phyloP scores from a whole-genome alignment of 73 alveolate genomes.

The Paramecium caudatum region DNA sequence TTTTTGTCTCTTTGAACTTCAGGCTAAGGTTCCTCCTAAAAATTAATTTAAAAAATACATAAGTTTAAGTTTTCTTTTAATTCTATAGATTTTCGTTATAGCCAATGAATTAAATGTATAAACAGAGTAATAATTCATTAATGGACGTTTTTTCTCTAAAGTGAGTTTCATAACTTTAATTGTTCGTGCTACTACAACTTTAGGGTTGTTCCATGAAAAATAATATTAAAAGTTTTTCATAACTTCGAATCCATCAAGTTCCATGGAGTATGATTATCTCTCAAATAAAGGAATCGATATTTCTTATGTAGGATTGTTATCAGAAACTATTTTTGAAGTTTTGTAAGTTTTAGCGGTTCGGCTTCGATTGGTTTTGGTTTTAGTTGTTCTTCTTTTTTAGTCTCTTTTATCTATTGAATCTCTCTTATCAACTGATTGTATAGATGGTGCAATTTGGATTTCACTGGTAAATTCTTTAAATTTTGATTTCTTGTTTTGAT shows the following conservation, averaged over 20 bases:
- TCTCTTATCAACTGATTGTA: neutral
- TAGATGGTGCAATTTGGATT: neutral
- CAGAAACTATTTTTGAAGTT: neutral
- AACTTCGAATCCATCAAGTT: conserved; percentile 50
- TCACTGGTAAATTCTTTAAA: neutral
- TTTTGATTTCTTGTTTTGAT: neutral
- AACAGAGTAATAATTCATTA: neutral
- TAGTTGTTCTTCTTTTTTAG: neutral
- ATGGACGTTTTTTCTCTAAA: neutral
- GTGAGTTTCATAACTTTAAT: neutral
- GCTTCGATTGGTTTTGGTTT: conserved; percentile 25
- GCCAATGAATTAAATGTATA: conserved; percentile 44
- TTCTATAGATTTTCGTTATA: neutral
- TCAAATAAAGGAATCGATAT: conserved; percentile 13
- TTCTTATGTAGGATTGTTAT: neutral
- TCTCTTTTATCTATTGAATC: conserved; percentile 23
- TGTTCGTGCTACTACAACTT: conserved; percentile 11
- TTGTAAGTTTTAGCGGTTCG: conserved; percentile 54
- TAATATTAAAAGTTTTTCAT: neutral
- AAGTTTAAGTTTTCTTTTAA: conserved; percentile 31
- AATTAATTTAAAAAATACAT: conserved; percentile 7
- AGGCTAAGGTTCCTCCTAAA: neutral
- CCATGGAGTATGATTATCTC: conserved; percentile 22
- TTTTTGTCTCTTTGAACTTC: conserved; percentile 9
- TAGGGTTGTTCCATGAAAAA: conserved; percentile 39